Percentiles rank a stretch among this genome's conserved stretches.
phyloP scores from a whole-genome alignment of 2,329 filamentous ascomycete genomes.

The Calonectria ilicicola region DNA sequence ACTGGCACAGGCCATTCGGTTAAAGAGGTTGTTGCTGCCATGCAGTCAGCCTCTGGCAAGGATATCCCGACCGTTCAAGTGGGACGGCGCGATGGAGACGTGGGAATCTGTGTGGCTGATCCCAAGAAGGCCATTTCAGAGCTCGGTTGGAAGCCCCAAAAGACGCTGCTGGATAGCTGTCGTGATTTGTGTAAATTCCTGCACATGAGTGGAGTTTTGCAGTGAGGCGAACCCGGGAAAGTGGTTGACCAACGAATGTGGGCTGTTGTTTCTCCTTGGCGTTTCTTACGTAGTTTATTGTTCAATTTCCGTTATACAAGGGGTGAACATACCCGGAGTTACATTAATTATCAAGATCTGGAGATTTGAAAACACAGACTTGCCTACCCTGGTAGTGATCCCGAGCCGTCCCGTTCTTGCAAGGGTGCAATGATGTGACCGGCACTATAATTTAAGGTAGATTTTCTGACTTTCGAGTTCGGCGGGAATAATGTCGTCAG shows the following conservation, averaged over 20 bases:
- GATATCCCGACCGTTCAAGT: slow-evolving; percentile 51
- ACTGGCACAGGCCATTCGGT: slow-evolving; percentile 58
- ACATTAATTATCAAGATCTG: background rate
- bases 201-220: background rate
- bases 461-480: background rate
- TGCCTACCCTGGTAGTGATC: background rate
- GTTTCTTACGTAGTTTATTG: background rate
- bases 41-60: slow-evolving; percentile 50
- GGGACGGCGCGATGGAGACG: slow-evolving; percentile 54
- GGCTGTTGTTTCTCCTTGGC: slow-evolving; percentile 1
- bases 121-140: slow-evolving; percentile 53
- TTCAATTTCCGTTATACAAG: background rate
- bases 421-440: background rate
- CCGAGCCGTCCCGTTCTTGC: background rate
- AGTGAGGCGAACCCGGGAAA: background rate
- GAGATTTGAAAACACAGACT: background rate
- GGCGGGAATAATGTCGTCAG: slow-evolving; percentile 1
- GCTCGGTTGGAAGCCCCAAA: slow-evolving; percentile 53
- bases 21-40: slow-evolving; percentile 54
- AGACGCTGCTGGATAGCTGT: slow-evolving; percentile 32
- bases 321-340: background rate
- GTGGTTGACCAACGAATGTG: background rate
- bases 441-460: background rate
- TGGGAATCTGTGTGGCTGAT: slow-evolving; percentile 57
- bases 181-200: slow-evolving; percentile 29